Conservation (phyloP, 1,139 yeast species). For the Wickerhamomyces sp. region DNA sequence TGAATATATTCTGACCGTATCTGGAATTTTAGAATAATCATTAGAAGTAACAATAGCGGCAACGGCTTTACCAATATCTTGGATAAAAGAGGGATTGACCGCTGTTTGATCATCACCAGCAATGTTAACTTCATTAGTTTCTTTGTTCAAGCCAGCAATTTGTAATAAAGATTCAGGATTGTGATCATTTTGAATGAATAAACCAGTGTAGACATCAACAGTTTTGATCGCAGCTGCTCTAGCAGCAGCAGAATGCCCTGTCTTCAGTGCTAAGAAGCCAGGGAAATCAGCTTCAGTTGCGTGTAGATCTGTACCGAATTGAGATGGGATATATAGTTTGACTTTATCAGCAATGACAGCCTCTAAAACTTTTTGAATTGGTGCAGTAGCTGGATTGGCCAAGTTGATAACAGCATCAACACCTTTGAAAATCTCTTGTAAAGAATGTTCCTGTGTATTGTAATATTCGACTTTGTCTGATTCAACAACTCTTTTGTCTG, state of each 20-base stretch:
- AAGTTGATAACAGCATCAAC: constrained; percentile 49
- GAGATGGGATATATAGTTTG: constrained; percentile 56
- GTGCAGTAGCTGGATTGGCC: constrained; percentile 27
- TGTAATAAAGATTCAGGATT: constrained; percentile 28
- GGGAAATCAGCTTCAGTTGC: constrained; percentile 28
- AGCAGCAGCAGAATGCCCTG: constrained; percentile 35
- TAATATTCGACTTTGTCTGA: constrained; percentile 39
- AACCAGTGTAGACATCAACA: constrained; percentile 41
- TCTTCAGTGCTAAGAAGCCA: constrained; percentile 36
- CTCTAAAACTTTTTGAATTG: constrained; percentile 27
- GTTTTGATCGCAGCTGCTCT: constrained; percentile 46
- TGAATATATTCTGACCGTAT: constrained; percentile 40
- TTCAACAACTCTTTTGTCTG: constrained; percentile 31
- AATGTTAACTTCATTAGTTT: constrained; percentile 32
- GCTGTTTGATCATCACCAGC: constrained; percentile 38
- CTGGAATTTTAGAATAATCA: constrained; percentile 38
- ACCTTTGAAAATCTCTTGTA: constrained; percentile 37
- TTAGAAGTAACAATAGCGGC: constrained; percentile 39
- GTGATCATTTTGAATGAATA: constrained; percentile 29
- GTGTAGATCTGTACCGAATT: constrained; percentile 47
- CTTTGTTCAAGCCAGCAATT: constrained; percentile 27
- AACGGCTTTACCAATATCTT: constrained; percentile 45
- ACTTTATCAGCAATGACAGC: constrained; percentile 40
- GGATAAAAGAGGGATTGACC: constrained; percentile 32
- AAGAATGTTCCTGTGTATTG: constrained; percentile 30